These are phyloP conservation scores for Martensiomyces pterosporus DNA, from an alignment of 192 early-diverging fungal species.

Conservation along the genomic window DNA sequence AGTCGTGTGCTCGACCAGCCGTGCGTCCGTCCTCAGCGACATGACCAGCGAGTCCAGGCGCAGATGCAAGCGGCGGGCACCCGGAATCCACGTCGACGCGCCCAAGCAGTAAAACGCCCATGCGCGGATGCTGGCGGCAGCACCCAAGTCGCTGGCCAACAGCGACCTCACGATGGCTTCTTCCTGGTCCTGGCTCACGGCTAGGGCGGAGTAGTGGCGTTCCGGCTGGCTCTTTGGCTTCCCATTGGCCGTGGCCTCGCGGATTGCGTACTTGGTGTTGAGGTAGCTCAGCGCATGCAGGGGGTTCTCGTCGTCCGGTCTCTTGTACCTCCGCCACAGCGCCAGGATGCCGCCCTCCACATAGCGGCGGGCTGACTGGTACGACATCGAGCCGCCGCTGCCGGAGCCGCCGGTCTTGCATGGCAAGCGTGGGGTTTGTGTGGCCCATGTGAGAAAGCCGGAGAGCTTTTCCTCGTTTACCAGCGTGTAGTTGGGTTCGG, in stretches of 20 bases:
- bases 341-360: constrained; percentile 52
- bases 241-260: constrained; percentile 45
- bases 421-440: constrained; percentile 49
- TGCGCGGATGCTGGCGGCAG: constrained; percentile 29
- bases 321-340: constrained; percentile 47
- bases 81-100: constrained; percentile 46
- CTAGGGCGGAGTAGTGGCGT: constrained; percentile 34
- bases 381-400: constrained; percentile 48
- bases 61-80: constrained; percentile 41
- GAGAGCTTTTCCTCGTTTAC: constrained; percentile 49
- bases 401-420: constrained; percentile 46
- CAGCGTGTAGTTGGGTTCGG: constrained; percentile 45
- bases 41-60: constrained; percentile 46
- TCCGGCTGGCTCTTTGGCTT: constrained; percentile 37
- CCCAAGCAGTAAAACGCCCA: constrained; percentile 51
- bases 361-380: constrained; percentile 50
- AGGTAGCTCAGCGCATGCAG: constrained; percentile 50
- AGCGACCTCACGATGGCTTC: constrained; percentile 35
- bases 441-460: constrained; percentile 49
- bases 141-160: constrained; percentile 17
- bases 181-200: constrained; percentile 32
- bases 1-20: constrained; percentile 50
- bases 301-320: constrained; percentile 42
- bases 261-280: constrained; percentile 52
- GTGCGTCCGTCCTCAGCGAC: constrained; percentile 42